A percentile compares a stretch with the other conserved stretches of the same genome.
Conservation (phyloP, 495 filamentous ascomycete species). For the Penicillium longicatenatum region DNA sequence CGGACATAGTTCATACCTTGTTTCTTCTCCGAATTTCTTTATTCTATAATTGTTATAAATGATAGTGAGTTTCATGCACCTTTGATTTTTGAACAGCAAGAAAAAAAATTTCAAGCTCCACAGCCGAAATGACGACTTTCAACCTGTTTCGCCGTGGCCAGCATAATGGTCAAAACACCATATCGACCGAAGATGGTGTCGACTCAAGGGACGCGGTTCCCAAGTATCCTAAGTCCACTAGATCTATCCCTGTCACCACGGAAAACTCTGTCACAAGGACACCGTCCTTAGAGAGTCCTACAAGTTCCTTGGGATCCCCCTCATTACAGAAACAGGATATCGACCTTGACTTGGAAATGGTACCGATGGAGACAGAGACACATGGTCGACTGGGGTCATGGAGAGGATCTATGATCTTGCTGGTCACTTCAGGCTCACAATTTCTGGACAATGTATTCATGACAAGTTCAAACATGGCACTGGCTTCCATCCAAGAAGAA, state of each 20-base stretch:
- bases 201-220: slow-evolving; percentile 1
- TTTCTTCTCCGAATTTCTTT: background rate
- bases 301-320: slow-evolving; percentile 19
- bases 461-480: slow-evolving; percentile 40
- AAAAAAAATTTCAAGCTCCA: slow-evolving; percentile 1
- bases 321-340: slow-evolving; percentile 22
- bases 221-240: slow-evolving; percentile 23
- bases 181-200: slow-evolving; percentile 8
- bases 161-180: background rate
- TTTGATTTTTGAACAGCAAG: background rate
- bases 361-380: slow-evolving; percentile 27
- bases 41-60: slow-evolving; percentile 10
- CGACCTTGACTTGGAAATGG: slow-evolving; percentile 12
- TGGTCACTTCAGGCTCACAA: slow-evolving; percentile 41
- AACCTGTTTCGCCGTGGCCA: slow-evolving; percentile 21
- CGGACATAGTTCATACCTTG: slow-evolving; percentile 17
- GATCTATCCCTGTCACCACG: slow-evolving; percentile 23
- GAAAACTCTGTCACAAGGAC: background rate
- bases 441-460: slow-evolving; percentile 45
- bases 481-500: slow-evolving; percentile 40
- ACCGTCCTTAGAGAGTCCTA: slow-evolving; percentile 15
- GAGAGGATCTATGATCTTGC: slow-evolving; percentile 36
- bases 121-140: slow-evolving; percentile 20
- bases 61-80: background rate
- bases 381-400: slow-evolving; percentile 34